Conservation (phyloP, 2,329 filamentous ascomycete species). For the Pseudopyrenochaeta lycopersici region DNA sequence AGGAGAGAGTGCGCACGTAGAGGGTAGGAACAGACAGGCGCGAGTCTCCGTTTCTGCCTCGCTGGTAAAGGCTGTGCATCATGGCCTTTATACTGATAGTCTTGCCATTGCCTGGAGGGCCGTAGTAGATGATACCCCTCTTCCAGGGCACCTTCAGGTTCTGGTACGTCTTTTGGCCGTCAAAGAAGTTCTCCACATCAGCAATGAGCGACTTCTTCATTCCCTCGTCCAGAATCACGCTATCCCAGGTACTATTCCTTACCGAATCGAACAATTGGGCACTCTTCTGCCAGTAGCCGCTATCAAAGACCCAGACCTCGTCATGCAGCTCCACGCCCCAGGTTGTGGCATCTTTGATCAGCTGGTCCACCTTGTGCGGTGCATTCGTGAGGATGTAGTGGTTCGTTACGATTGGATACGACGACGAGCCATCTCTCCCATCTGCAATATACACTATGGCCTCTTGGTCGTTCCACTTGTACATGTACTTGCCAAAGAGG, state of each 20-base stretch:
- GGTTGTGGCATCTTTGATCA: constrained; percentile 64
- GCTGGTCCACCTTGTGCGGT: constrained; percentile 53
- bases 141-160: constrained; percentile 75
- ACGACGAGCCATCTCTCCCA: constrained; percentile 48
- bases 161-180: constrained; percentile 65
- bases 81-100: constrained; percentile 76
- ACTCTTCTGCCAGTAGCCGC: constrained; percentile 70
- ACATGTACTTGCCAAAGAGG: constrained; percentile 56
- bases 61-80: constrained; percentile 69
- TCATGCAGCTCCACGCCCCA: constrained; percentile 68
- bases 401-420: constrained; percentile 47
- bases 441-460: constrained; percentile 54
- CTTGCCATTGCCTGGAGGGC: constrained; percentile 71
- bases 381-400: constrained; percentile 56
- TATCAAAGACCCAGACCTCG: constrained; percentile 73
- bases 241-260: constrained; percentile 64
- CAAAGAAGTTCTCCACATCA: constrained; percentile 73
- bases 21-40: constrained; percentile 62
- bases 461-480: constrained; percentile 56
- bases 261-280: constrained; percentile 65
- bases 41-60: constrained; percentile 48
- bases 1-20: constrained; percentile 61
- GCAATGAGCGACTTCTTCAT: constrained; percentile 72
- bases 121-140: constrained; percentile 73
- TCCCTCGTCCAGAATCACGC: constrained; percentile 70